Evolutionary conservation across 2,329 filamentous ascomycete species (phyloP).

Genomic region (Hypoxylon sp.): DNA sequence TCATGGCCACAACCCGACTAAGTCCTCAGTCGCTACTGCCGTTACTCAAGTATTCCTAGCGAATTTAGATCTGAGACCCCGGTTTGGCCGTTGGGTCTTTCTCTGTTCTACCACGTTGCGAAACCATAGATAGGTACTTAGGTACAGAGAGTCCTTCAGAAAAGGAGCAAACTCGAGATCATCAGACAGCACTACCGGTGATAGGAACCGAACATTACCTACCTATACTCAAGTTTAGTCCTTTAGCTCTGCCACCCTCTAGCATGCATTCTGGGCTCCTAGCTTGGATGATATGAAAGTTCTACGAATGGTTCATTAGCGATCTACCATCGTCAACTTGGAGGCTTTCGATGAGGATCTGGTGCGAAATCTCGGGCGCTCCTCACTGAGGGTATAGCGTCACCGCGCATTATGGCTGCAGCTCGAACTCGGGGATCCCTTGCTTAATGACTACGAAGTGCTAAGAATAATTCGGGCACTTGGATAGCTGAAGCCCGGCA

Average conservation of each 20-base stretch:
- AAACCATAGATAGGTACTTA: too few relatives aligned
- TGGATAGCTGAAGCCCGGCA: neutral
- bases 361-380: too few relatives aligned
- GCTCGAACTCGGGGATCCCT: neutral
- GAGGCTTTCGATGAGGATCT: neutral
- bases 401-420: neutral
- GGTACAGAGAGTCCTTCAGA: too few relatives aligned
- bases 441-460: neutral
- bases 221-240: too few relatives aligned
- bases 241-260: too few relatives aligned
- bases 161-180: too few relatives aligned
- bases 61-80: neutral
- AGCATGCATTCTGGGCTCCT: neutral
- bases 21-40: neutral
- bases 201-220: too few relatives aligned
- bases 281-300: neutral
- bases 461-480: neutral
- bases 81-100: neutral
- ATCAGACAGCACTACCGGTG: too few relatives aligned
- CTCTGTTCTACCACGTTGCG: neutral
- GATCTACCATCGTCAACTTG: neutral
- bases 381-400: neutral
- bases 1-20: neutral
- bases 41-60: neutral
- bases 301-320: neutral